Evolutionary conservation across 148 eudicot genomes (phyloP), one percentile per base, ranked within the genome.

Genomic region (Arctostaphylos glauca): DNA sequence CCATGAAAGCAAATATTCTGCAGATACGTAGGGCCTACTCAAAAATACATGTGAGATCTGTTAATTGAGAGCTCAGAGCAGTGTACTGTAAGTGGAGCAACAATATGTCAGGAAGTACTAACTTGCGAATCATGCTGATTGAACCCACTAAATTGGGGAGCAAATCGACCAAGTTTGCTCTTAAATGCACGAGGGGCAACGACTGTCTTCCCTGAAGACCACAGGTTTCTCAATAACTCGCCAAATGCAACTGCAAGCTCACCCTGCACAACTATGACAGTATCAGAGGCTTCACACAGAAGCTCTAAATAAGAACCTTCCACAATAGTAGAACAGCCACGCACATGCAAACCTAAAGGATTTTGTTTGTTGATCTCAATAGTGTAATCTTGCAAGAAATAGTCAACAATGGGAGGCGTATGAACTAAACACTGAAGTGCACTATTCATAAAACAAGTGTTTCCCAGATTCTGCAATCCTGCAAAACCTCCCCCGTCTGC

Each of bases 121-220:
- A 96, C 98, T 90, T 96, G 98, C 64, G 99, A 96, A 90, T 96
- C 99, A 86, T 96, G 99, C 86, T 96, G 99, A 84, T 94, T 96
- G 86, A 91, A 96, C 14, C 99, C 99, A 90, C 96, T 94, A 86
- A 96, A 96, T 90, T 96, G 99, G 48, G 99, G 99, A 81, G 99
- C 99, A 89, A 94, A 96, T 59, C 96, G 93, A 88, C 91, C 91
- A 85, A 96, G 96, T 87, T 93, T 96, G 25, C 93, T 94, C 89
- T 96, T 96, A 83, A 96, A 96, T 72, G 79, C 90, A 82, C 99
- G 97, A 43, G 99, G 99, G 48, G 95, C 91, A 85, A 96, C 84
- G n/a, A 93, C 41, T 67, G 89, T 87, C 77, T 89, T 86, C 64
- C 98, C 97, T 85, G 94, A 86, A 15, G 93, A 89, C 99, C 99